A percentile compares a stretch with the other conserved stretches of the same genome.
phyloP scores from a whole-genome alignment of 192 early-diverging fungal species.

The Coemansia sp. region DNA sequence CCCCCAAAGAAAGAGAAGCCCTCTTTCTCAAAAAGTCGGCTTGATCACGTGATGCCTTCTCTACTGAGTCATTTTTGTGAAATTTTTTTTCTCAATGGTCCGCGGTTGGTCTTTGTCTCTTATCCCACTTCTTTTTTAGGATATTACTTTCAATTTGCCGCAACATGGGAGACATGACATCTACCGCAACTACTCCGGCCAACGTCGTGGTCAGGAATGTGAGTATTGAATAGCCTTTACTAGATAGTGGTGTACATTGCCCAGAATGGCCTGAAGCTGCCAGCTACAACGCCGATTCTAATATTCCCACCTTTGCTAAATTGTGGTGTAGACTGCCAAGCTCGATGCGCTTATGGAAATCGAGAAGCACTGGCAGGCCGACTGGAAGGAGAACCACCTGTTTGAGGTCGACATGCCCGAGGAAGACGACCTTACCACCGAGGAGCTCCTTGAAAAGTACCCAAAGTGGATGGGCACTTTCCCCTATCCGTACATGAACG shows the following conservation, averaged over 20 bases:
- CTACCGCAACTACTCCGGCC: neutral
- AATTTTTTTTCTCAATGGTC: neutral
- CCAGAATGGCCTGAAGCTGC: neutral
- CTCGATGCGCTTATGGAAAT: conserved; percentile 76
- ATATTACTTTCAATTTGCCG: neutral
- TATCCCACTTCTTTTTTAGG: neutral
- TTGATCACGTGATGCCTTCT: neutral
- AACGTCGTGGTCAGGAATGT: neutral
- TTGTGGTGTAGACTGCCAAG: conserved; percentile 62
- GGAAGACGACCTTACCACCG: conserved; percentile 58
- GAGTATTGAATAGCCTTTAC: neutral
- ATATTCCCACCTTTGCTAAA: neutral
- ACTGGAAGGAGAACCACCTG: conserved; percentile 75
- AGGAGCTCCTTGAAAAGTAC: conserved; percentile 60
- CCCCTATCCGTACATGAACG: conserved; percentile 98
- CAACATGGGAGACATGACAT: neutral
- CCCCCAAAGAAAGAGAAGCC: neutral
- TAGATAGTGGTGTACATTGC: neutral
- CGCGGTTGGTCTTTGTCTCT: neutral
- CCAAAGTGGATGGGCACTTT: conserved; percentile 96
- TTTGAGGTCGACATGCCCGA: conserved; percentile 90
- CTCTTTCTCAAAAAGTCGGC: neutral
- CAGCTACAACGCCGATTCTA: neutral
- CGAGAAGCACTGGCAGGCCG: conserved; percentile 73
- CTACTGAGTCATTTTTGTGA: neutral